Conservation (phyloP, 371 early-diverging fungal genomes). For the Mortierella sp. region DNA sequence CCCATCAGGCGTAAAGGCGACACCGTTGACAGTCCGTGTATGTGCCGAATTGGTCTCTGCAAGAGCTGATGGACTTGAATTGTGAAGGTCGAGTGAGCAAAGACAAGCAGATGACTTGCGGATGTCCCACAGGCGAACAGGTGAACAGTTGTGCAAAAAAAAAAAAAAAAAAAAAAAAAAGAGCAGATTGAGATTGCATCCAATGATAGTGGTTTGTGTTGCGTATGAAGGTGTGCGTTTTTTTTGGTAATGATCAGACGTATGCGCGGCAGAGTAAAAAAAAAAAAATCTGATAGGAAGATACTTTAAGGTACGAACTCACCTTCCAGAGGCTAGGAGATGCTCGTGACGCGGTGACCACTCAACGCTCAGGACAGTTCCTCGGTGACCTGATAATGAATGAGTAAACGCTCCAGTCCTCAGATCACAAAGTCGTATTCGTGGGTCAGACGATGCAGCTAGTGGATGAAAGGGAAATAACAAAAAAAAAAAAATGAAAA, state of each 20-base stretch:
- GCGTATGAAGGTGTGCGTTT: background rate
- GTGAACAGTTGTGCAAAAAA: slow-evolving; percentile 67
- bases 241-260: background rate
- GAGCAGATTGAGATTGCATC: background rate
- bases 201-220: slow-evolving; percentile 1
- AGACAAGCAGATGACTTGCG: slow-evolving; percentile 74
- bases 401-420: slow-evolving; percentile 80
- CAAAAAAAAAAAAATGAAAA: background rate
- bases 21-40: slow-evolving; percentile 77
- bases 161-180: slow-evolving; percentile 1
- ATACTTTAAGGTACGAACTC: slow-evolving; percentile 9
- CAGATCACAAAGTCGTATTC: slow-evolving; percentile 84
- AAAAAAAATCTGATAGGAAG: background rate
- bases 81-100: slow-evolving; percentile 69
- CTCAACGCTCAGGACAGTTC: slow-evolving; percentile 72
- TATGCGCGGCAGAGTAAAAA: background rate
- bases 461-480: too few relatives aligned
- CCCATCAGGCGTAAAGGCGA: slow-evolving; percentile 74
- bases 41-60: slow-evolving; percentile 71
- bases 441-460: slow-evolving; percentile 74
- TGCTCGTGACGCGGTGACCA: slow-evolving; percentile 88
- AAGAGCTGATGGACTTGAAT: slow-evolving; percentile 61
- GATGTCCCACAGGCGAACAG: slow-evolving; percentile 85
- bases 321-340: slow-evolving; percentile 86
- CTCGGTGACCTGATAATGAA: slow-evolving; percentile 77